phyloP scores from a whole-genome alignment of 495 filamentous ascomycete species.

The Penicillium longicatenatum region DNA sequence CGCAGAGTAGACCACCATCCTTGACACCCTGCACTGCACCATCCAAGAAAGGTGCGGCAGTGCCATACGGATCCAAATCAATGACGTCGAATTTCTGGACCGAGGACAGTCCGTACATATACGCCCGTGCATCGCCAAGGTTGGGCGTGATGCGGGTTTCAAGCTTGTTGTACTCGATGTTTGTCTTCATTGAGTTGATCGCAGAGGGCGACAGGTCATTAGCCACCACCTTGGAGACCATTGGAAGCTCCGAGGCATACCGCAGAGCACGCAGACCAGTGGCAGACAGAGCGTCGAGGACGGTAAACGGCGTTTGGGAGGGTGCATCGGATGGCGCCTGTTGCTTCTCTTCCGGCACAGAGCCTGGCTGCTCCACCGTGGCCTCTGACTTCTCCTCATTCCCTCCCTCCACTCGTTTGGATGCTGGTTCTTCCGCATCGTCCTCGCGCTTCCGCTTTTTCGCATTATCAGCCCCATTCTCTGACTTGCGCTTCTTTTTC shows the following conservation, averaged over 20 bases:
- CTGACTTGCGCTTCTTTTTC: constrained; percentile 37
- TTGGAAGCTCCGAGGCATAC: constrained; percentile 88
- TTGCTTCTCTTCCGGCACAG: constrained; percentile 9
- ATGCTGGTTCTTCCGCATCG: constrained; percentile 20
- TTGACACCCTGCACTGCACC: constrained; percentile 80
- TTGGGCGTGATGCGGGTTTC: constrained; percentile 67
- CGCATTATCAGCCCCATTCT: constrained; percentile 46
- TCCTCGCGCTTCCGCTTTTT: constrained; percentile 52
- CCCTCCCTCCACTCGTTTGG: constrained; percentile 13
- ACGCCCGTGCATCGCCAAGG: constrained; percentile 80
- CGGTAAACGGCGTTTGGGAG: constrained; percentile 57
- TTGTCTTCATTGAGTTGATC: constrained; percentile 76
- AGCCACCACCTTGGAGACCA: constrained; percentile 76
- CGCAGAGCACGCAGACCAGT: constrained; percentile 90
- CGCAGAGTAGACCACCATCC: constrained; percentile 87
- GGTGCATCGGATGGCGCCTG: constrained; percentile 4
- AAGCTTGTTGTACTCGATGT: constrained; percentile 79
- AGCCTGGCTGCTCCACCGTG: not conserved
- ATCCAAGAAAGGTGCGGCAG: constrained; percentile 87
- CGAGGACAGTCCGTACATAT: constrained; percentile 74
- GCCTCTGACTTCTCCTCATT: constrained; percentile 18
- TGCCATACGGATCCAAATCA: constrained; percentile 95
- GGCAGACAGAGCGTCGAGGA: constrained; percentile 93
- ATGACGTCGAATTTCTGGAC: constrained; percentile 77
- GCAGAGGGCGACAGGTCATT: constrained; percentile 84